These are phyloP conservation scores for Trichoderma sp. DNA, from an alignment of 2,329 filamentous ascomycete genomes.

Conservation along the genomic window DNA sequence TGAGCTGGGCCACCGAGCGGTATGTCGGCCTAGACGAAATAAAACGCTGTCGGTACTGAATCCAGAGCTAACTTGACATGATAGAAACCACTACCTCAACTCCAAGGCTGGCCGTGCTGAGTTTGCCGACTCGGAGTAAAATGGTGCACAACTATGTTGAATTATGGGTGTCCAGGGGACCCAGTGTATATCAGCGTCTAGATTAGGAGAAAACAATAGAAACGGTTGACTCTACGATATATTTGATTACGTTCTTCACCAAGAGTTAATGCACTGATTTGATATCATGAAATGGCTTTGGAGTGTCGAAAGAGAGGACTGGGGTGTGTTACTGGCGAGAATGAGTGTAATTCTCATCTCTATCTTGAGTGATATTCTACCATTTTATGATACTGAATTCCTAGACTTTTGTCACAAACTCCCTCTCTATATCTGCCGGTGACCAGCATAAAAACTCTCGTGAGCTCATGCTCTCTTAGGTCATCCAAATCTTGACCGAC, in stretches of 20 bases:
- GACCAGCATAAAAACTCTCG: background rate
- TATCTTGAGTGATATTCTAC: background rate
- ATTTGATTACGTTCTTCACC: background rate
- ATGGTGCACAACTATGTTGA: slow-evolving; percentile 27
- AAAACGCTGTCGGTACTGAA: background rate
- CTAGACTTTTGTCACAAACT: background rate
- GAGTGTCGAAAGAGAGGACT: background rate
- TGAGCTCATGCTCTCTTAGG: background rate
- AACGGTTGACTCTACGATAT: slow-evolving; percentile 25
- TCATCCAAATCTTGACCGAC: slow-evolving; percentile 5
- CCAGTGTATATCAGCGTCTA: slow-evolving; percentile 44
- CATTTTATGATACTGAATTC: background rate
- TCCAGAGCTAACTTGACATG: background rate
- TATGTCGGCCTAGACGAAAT: slow-evolving; percentile 46
- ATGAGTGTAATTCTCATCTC: background rate
- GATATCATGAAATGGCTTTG: background rate
- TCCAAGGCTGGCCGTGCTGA: slow-evolving; percentile 69
- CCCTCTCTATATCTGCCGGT: background rate
- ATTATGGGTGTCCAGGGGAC: slow-evolving; percentile 32
- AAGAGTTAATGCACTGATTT: background rate
- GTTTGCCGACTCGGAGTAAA: slow-evolving; percentile 46
- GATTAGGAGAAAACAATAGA: slow-evolving; percentile 39
- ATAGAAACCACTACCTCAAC: slow-evolving; percentile 77
- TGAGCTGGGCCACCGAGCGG: slow-evolving; percentile 91
- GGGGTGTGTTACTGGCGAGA: background rate